Evolutionary conservation across 352 stramenopile genomes (phyloP).

Genomic region (Globisporangium solare): DNA sequence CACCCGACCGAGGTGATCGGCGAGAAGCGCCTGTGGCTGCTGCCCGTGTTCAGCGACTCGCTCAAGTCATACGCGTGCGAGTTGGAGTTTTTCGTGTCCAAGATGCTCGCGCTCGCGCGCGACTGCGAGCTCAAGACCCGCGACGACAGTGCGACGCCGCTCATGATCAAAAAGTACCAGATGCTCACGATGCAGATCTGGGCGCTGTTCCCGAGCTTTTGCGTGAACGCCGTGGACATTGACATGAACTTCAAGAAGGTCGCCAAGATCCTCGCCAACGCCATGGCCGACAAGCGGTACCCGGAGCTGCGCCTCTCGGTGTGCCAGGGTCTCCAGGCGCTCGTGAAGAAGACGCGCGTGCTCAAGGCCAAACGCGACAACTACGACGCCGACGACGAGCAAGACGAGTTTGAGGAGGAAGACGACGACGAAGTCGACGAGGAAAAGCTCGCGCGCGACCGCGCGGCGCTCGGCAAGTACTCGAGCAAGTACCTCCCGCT

Average conservation of each 20-base stretch:
- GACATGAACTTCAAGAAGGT: conserved; percentile 82
- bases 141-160: conserved; percentile 56
- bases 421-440: conserved; percentile 65
- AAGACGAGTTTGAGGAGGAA: conserved; percentile 31
- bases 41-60: conserved; percentile 74
- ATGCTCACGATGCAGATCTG: conserved; percentile 79
- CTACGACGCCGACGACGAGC: conserved; percentile 40
- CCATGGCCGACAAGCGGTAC: conserved; percentile 85
- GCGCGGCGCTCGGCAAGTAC: conserved; percentile 73
- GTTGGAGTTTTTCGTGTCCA: conserved; percentile 70
- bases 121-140: conserved; percentile 65
- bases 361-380: conserved; percentile 35
- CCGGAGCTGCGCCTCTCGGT: conserved; percentile 76
- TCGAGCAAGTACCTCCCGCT: conserved; percentile 80
- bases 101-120: conserved; percentile 65
- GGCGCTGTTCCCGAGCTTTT: conserved; percentile 79
- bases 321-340: conserved; percentile 79
- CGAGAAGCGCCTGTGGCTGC: conserved; percentile 73
- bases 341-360: conserved; percentile 70
- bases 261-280: conserved; percentile 81
- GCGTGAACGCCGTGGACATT: conserved; percentile 64
- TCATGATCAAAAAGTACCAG: conserved; percentile 72
- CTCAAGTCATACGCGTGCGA: conserved; percentile 49
- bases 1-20: conserved; percentile 67
- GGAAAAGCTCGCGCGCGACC: conserved; percentile 68